Evolutionary conservation across 306 rosid genomes (phyloP).

Genomic region (Datisca glomerata): DNA sequence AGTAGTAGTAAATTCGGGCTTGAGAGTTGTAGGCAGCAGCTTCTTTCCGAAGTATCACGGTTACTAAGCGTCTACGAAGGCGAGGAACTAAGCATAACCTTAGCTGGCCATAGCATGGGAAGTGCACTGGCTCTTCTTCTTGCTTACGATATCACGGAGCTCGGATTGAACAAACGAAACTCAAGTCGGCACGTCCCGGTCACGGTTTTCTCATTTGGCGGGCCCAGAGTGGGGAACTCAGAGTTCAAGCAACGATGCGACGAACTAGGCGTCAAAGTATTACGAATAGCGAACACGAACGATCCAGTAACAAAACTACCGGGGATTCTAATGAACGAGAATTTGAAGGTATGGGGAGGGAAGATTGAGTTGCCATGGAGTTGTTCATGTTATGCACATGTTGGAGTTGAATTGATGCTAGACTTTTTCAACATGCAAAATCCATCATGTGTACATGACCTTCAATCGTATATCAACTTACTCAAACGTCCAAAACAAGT

Average conservation of each 20-base stretch:
- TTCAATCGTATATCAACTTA: conserved; percentile 50
- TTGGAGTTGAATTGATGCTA: conserved; percentile 67
- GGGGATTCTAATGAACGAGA: conserved; percentile 69
- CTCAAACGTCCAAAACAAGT: conserved; percentile 26
- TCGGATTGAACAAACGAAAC: conserved; percentile 35
- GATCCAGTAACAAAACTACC: conserved; percentile 92
- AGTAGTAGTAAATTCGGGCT: conserved; percentile 41
- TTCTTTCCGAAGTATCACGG: conserved; percentile 60
- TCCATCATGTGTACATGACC: conserved; percentile 88
- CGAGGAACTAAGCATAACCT: conserved; percentile 50
- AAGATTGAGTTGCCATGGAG: conserved; percentile 48
- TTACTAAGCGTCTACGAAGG: conserved; percentile 41
- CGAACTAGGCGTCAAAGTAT: conserved; percentile 62
- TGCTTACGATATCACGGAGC: conserved; percentile 80
- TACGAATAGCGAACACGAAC: conserved; percentile 60
- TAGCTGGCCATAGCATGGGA: conserved; percentile 95
- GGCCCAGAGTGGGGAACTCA: conserved; percentile 76
- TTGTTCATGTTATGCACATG: conserved; percentile 73
- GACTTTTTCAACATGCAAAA: conserved; percentile 76
- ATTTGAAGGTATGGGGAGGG: conserved; percentile 71
- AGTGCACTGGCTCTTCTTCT: conserved; percentile 76
- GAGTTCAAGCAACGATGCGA: conserved; percentile 66
- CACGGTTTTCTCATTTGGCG: conserved; percentile 77
- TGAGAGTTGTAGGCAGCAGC: conserved; percentile 76
- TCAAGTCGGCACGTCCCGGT: conserved; percentile 16